phyloP scores from a whole-genome alignment of 2,329 filamentous ascomycete species.

The Trichophyton mentagrophytes region DNA sequence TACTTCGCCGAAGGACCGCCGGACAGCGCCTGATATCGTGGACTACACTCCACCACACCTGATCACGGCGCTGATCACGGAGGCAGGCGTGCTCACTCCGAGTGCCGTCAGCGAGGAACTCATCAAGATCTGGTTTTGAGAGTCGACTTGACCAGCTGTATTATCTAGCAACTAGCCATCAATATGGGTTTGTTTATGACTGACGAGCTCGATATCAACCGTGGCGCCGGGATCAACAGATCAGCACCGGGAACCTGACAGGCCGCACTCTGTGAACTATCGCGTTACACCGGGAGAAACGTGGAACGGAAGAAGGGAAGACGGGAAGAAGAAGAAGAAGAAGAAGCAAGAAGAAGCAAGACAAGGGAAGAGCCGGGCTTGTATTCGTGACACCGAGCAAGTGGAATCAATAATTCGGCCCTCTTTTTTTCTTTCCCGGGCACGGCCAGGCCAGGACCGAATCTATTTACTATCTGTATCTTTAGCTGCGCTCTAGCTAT shows the following conservation, averaged over 20 bases:
- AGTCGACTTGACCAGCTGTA: neutral
- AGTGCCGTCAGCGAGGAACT: constrained; percentile 54
- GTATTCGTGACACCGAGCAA: too few relatives aligned
- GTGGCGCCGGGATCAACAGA: neutral
- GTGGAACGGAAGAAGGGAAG: neutral
- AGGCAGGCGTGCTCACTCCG: constrained; percentile 50
- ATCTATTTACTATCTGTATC: neutral
- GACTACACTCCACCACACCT: constrained; percentile 46
- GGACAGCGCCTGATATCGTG: constrained; percentile 20
- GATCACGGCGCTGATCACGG: constrained; percentile 53
- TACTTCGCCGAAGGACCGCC: neutral
- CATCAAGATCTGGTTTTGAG: constrained; percentile 48
- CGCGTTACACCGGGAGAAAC: neutral
- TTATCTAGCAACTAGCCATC: neutral
- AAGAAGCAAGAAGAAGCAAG: neutral
- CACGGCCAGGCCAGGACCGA: neutral
- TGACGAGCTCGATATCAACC: neutral
- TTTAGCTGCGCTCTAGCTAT: too few relatives aligned
- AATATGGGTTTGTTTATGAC: too few relatives aligned
- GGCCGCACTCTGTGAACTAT: neutral
- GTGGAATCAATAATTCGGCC: too few relatives aligned
- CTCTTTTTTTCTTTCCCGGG: neutral
- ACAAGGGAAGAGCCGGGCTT: too few relatives aligned
- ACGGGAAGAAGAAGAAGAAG: neutral
- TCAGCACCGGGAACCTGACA: neutral